Evolutionary conservation across 371 early-diverging fungal species (phyloP).

Genomic region (Mortierella sp.): DNA sequence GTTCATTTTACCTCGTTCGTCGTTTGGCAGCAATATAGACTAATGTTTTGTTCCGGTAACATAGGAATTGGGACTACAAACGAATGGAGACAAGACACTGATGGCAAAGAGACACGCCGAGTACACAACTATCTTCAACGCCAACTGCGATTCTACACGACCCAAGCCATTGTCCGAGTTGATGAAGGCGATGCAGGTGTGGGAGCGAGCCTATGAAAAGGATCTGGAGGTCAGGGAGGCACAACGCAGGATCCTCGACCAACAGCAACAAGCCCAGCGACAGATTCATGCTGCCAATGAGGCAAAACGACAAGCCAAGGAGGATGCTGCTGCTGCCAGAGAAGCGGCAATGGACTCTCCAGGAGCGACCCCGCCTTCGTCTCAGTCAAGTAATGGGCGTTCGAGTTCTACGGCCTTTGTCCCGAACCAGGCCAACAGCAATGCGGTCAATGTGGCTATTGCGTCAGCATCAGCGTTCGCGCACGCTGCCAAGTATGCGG

Average conservation of each 20-base stretch:
- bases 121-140: conserved; percentile 72
- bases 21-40: background rate
- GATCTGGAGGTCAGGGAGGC: conserved; percentile 29
- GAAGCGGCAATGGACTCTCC: conserved; percentile 24
- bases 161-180: conserved; percentile 61
- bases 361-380: conserved; percentile 31
- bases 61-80: conserved; percentile 69
- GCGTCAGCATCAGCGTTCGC: conserved; percentile 39
- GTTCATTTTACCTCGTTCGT: background rate
- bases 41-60: background rate
- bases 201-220: conserved; percentile 60
- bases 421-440: conserved; percentile 39
- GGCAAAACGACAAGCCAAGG: conserved; percentile 21
- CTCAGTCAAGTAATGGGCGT: conserved; percentile 23
- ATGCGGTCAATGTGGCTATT: conserved; percentile 20
- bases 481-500: conserved; percentile 59
- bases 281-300: background rate
- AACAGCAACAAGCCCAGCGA: conserved; percentile 24
- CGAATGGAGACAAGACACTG: conserved; percentile 67
- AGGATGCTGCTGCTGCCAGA: conserved; percentile 16
- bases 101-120: conserved; percentile 73
- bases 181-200: conserved; percentile 57
- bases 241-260: conserved; percentile 21
- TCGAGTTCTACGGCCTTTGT: conserved; percentile 18
- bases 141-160: conserved; percentile 70